Evolutionary conservation across 371 early-diverging fungal species (phyloP).

Genomic region (Coelomomyces lativittatus): DNA sequence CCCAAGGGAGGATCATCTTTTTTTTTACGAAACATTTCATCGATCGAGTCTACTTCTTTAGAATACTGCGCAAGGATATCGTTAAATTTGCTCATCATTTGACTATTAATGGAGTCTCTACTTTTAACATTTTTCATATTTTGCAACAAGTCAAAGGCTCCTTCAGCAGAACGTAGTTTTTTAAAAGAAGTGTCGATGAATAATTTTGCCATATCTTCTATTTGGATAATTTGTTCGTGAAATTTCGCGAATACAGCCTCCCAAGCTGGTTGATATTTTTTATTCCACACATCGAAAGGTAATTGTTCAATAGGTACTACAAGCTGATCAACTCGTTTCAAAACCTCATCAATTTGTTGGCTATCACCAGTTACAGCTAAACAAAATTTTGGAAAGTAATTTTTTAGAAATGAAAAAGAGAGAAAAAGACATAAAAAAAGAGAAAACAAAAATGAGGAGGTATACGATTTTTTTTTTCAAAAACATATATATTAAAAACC

Average conservation of each 20-base stretch:
- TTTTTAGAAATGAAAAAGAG: no score
- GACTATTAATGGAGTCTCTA: constrained; percentile 32
- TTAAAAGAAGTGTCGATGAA: constrained; percentile 44
- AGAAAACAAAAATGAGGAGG: not conserved
- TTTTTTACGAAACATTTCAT: constrained; percentile 24
- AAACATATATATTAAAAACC: no score
- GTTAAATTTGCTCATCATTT: constrained; percentile 40
- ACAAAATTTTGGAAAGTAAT: no score
- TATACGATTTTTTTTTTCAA: no score
- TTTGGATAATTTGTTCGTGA: constrained; percentile 38
- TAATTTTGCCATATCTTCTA: constrained; percentile 46
- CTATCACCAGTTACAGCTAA: constrained; percentile 40
- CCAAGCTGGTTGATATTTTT: constrained; percentile 29
- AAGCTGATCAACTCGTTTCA: constrained; percentile 34
- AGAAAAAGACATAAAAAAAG: not conserved
- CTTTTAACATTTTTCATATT: constrained; percentile 39
- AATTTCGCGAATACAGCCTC: constrained; percentile 29
- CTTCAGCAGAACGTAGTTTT: constrained; percentile 38
- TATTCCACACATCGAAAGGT: constrained; percentile 30
- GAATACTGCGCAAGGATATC: constrained; percentile 41
- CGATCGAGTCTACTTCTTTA: constrained; percentile 35
- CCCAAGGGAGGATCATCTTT: constrained; percentile 24
- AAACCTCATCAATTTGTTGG: constrained; percentile 38
- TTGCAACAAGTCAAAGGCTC: constrained; percentile 39
- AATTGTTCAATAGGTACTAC: constrained; percentile 29